phyloP scores from a whole-genome alignment of 164 flowering plant genomes.

The Piper longum region DNA sequence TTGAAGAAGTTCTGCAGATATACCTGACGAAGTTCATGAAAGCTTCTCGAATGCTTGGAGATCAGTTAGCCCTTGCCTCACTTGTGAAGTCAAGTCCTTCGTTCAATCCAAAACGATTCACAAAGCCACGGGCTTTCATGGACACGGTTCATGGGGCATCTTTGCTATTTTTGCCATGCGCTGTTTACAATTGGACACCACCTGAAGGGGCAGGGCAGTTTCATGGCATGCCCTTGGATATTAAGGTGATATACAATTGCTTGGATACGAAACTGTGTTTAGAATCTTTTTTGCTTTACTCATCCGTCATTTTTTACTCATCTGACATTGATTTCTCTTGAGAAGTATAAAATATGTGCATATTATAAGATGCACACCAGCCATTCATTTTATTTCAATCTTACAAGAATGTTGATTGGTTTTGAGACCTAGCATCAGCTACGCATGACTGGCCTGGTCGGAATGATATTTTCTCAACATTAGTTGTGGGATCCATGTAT shows the following conservation, averaged over 20 bases:
- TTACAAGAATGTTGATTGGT: no score
- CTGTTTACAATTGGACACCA: slow-evolving; percentile 86
- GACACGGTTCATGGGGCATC: slow-evolving; percentile 45
- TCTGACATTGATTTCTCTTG: not conserved
- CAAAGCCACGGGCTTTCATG: slow-evolving; percentile 38
- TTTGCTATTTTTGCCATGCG: slow-evolving; percentile 45
- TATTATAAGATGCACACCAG: not conserved
- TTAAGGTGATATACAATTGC: slow-evolving; percentile 38
- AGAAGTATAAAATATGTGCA: not conserved
- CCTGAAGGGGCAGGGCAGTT: slow-evolving; percentile 98
- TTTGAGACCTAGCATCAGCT: no score
- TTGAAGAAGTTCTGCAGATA: slow-evolving; percentile 47
- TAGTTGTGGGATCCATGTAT: no score
- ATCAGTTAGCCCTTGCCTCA: slow-evolving; percentile 88
- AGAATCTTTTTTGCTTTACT: not conserved
- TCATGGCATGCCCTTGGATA: slow-evolving; percentile 97
- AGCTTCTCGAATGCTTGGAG: slow-evolving; percentile 95
- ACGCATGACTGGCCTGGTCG: no score
- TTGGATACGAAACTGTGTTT: not conserved
- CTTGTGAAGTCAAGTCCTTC: slow-evolving; percentile 55
- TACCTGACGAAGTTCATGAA: slow-evolving; percentile 57
- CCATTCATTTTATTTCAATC: not conserved
- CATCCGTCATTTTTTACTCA: not conserved
- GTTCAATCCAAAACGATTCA: slow-evolving; percentile 51
- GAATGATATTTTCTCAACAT: no score